These are phyloP conservation scores for sunflower (Helianthus annuus) DNA, from an alignment of 129 eudicot species.

Conservation along the genomic window HanXRQr2.0-SUNRISE NC_035437.2:65655882-65656381, in stretches of 20 bases:
- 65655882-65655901: no score
- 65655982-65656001: conserved; percentile 50
- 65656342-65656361: conserved; percentile 21
- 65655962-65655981: conserved; percentile 10
- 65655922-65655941: no score
- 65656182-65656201: conserved; percentile 93
- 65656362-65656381: conserved; percentile 95
- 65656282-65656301: neutral
- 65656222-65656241: conserved; percentile 86
- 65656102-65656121: conserved; percentile 89
- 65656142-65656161: conserved; percentile 17
- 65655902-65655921: no score
- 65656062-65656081: conserved; percentile 55
- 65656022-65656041: conserved; percentile 72
- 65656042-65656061: conserved; percentile 79
- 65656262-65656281: conserved; percentile 75
- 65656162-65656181: conserved; percentile 46
- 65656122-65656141: conserved; percentile 23
- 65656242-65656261: conserved; percentile 86
- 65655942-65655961: no score
- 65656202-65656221: conserved; percentile 87
- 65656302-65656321: neutral
- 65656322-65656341: neutral
- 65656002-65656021: conserved; percentile 24
- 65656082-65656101: conserved; percentile 53